phyloP scores from a whole-genome alignment of 495 filamentous ascomycete species.

The Cudoniella acicularis region DNA sequence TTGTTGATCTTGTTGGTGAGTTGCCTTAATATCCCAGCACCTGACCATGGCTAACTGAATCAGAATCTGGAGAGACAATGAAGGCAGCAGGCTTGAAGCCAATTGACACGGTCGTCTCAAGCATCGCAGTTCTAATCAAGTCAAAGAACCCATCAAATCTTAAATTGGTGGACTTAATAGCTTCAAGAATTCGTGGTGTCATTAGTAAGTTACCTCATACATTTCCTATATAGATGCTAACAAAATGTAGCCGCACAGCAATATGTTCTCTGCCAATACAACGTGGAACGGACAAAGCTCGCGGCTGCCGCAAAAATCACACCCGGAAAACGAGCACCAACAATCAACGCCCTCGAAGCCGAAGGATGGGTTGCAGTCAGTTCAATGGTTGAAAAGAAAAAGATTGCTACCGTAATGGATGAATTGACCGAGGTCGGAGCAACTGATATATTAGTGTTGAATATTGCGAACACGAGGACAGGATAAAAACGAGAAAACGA shows the following conservation, averaged over 20 bases:
- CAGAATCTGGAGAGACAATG: conserved; percentile 99
- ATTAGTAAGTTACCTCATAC: conserved; percentile 60
- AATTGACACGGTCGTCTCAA: conserved; percentile 88
- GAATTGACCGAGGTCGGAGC: conserved; percentile 75
- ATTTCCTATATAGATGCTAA: not conserved
- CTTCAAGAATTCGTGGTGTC: conserved; percentile 80
- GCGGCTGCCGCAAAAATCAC: conserved; percentile 71
- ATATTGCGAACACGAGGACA: conserved; percentile 78
- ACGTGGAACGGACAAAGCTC: conserved; percentile 69
- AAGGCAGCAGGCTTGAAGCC: conserved; percentile 92
- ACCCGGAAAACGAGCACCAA: conserved; percentile 91
- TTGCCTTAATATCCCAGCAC: conserved; percentile 18
- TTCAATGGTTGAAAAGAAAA: conserved; percentile 90
- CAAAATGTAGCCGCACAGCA: conserved; percentile 67
- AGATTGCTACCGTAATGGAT: conserved; percentile 88
- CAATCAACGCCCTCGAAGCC: conserved; percentile 80
- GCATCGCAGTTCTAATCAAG: conserved; percentile 85
- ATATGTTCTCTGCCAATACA: conserved; percentile 96
- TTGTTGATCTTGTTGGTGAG: conserved; percentile 94
- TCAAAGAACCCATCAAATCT: conserved; percentile 80
- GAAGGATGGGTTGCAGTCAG: conserved; percentile 90
- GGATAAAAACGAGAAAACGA: not conserved
- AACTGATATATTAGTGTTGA: conserved; percentile 80
- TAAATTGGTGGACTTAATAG: conserved; percentile 73
- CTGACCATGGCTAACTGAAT: not conserved